These are phyloP conservation scores for Monosporascus ibericus DNA, from an alignment of 2,329 filamentous ascomycete species.

Conservation along the genomic window DNA sequence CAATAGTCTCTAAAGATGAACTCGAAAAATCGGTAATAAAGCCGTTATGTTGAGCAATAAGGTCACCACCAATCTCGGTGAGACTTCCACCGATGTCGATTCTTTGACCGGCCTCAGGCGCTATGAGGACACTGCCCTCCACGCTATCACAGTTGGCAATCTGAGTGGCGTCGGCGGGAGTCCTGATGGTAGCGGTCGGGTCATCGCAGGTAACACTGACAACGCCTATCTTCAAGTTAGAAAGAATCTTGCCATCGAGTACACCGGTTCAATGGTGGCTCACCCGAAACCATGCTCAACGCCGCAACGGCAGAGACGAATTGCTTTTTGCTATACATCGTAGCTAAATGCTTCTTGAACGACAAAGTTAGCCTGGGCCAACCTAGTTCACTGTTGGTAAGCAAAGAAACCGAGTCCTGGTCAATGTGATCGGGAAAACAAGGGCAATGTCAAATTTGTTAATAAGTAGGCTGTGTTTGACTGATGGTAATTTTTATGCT, in stretches of 20 bases:
- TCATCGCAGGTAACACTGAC: slow-evolving; percentile 27
- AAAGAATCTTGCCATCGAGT: neutral
- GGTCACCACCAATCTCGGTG: slow-evolving; percentile 45
- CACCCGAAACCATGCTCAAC: slow-evolving; percentile 38
- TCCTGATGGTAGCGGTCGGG: slow-evolving; percentile 51
- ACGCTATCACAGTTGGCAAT: slow-evolving; percentile 62
- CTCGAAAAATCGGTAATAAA: slow-evolving; percentile 57
- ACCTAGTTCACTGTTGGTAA: neutral
- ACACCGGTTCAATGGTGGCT: slow-evolving; percentile 9
- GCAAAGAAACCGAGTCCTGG: slow-evolving; percentile 1
- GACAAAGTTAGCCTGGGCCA: slow-evolving; percentile 7
- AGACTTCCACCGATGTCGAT: slow-evolving; percentile 58
- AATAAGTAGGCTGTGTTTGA: slow-evolving; percentile 1
- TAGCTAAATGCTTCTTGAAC: slow-evolving; percentile 24
- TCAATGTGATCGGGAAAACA: neutral
- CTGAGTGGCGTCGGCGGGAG: slow-evolving; percentile 53
- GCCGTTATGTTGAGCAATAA: slow-evolving; percentile 56
- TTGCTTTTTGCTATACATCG: slow-evolving; percentile 41
- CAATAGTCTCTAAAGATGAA: slow-evolving; percentile 57
- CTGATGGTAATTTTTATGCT: neutral
- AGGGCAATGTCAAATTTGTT: neutral
- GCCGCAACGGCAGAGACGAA: slow-evolving; percentile 40
- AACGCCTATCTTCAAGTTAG: slow-evolving; percentile 19
- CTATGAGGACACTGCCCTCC: slow-evolving; percentile 62
- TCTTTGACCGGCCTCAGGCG: slow-evolving; percentile 44